Conservation (phyloP, 2,329 filamentous ascomycete species). For the Talaromyces sp. region DNA sequence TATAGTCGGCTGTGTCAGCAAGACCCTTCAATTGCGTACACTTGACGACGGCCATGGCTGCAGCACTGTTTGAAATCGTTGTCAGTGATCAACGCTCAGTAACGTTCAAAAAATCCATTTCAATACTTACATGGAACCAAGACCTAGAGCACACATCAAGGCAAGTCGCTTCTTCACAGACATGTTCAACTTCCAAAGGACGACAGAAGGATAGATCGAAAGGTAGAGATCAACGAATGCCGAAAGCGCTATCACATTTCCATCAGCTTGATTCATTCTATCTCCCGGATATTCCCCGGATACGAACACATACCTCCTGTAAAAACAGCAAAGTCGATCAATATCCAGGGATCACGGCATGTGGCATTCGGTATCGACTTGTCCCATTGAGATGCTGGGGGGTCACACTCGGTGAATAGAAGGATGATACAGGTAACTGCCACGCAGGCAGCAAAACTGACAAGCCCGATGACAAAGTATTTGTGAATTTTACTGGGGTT, state of each 20-base stretch:
- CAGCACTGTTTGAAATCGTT: constrained; percentile 27
- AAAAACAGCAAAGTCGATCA: constrained; percentile 41
- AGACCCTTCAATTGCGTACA: constrained; percentile 31
- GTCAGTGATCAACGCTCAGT: background rate
- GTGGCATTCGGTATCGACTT: constrained; percentile 25
- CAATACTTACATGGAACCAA: constrained; percentile 29
- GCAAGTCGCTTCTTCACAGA: constrained; percentile 29
- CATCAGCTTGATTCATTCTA: background rate
- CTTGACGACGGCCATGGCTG: constrained; percentile 32
- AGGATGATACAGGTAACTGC: constrained; percentile 37
- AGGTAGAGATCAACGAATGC: constrained; percentile 33
- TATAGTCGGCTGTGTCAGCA: constrained; percentile 30
- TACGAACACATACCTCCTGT: constrained; percentile 36
- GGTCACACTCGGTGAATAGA: constrained; percentile 43
- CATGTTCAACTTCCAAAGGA: constrained; percentile 32
- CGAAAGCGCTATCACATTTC: constrained; percentile 25
- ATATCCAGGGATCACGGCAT: constrained; percentile 35
- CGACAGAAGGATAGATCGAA: constrained; percentile 28
- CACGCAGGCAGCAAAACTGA: constrained; percentile 30
- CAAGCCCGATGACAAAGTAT: constrained; percentile 27
- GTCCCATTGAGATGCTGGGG: constrained; percentile 41
- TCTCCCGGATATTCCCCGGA: background rate
- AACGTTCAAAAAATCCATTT: background rate
- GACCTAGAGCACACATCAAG: constrained; percentile 26
- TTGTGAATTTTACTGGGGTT: constrained; percentile 23